Percentiles rank a stretch among this genome's conserved stretches.
Conservation (phyloP, 2,329 filamentous ascomycete species). For the Aspergillus pseudonomiae region DNA sequence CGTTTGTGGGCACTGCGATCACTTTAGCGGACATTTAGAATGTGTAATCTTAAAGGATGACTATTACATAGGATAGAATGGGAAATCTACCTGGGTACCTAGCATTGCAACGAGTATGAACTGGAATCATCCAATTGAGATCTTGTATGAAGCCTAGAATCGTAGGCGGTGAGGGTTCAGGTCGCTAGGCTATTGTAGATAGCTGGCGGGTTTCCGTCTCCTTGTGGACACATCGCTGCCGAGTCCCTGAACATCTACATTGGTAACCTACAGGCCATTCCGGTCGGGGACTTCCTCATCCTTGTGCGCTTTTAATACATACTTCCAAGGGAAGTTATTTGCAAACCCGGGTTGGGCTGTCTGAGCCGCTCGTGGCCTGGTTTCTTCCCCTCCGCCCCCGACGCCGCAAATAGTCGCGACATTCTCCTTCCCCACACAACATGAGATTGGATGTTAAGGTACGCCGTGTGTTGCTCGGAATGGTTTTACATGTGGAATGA, state of each 20-base stretch:
- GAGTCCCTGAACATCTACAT: slow-evolving; percentile 20
- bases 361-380: slow-evolving; percentile 38
- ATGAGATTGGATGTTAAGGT: slow-evolving; percentile 67
- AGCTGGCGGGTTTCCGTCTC: slow-evolving; percentile 36
- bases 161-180: slow-evolving; percentile 28
- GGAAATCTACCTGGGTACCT: background rate
- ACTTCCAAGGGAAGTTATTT: slow-evolving; percentile 16
- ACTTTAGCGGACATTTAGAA: background rate
- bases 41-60: background rate
- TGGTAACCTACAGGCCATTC: slow-evolving; percentile 21
- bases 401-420: slow-evolving; percentile 40
- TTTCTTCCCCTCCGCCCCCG: slow-evolving; percentile 32
- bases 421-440: slow-evolving; percentile 37
- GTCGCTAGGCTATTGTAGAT: slow-evolving; percentile 34
- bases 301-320: slow-evolving; percentile 8
- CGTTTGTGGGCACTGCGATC: background rate
- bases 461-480: slow-evolving; percentile 25
- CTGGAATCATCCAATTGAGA: background rate
- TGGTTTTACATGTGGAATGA: background rate
- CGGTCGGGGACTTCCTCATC: slow-evolving; percentile 21
- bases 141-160: slow-evolving; percentile 13
- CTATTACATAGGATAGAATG: background rate
- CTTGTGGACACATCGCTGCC: slow-evolving; percentile 39
- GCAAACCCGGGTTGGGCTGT: slow-evolving; percentile 31
- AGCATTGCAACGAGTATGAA: background rate